Evolutionary conservation across 129 eudicot genomes (phyloP).

Genomic region (Erigeron canadensis): DNA sequence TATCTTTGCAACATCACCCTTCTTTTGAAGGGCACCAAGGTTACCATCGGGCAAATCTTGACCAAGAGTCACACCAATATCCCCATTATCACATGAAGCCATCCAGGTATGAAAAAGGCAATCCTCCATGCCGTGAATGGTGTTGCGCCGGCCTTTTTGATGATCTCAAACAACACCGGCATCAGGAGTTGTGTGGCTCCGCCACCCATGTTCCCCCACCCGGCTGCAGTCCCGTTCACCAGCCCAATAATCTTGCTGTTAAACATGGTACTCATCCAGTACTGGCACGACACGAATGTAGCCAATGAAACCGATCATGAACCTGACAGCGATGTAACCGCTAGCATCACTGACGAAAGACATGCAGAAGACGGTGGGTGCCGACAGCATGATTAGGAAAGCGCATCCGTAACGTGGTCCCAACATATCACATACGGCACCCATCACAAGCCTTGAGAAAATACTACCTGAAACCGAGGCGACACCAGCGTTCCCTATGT

Average conservation of each 20-base stretch:
- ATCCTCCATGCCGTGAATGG: conserved; percentile 80
- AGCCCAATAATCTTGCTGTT: conserved; percentile 63
- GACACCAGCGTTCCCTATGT: conserved; percentile 80
- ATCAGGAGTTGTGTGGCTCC: conserved; percentile 80
- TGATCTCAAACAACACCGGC: conserved; percentile 75
- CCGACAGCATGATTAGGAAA: conserved; percentile 62
- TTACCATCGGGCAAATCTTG: conserved; percentile 95
- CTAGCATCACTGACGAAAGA: conserved; percentile 53
- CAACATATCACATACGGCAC: conserved; percentile 70
- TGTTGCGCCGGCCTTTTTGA: conserved; percentile 46
- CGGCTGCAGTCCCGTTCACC: conserved; percentile 79
- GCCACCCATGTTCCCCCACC: conserved; percentile 94
- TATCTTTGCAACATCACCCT: conserved; percentile 70
- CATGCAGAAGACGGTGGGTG: conserved; percentile 82
- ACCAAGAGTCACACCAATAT: conserved; percentile 63
- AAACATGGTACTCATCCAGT: conserved; percentile 84
- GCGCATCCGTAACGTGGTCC: conserved; percentile 90
- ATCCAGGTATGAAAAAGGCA: conserved; percentile 77
- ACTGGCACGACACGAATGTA: conserved; percentile 76
- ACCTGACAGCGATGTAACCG: conserved; percentile 59
- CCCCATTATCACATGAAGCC: conserved; percentile 72
- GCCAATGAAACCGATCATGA: conserved; percentile 85
- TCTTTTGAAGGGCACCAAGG: conserved; percentile 72
- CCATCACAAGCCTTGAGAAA: conserved; percentile 79
- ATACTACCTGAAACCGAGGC: conserved; percentile 77